These are phyloP conservation scores for Aspergillus sp. DNA, from an alignment of 2,329 filamentous ascomycete species.

Conservation along the genomic window DNA sequence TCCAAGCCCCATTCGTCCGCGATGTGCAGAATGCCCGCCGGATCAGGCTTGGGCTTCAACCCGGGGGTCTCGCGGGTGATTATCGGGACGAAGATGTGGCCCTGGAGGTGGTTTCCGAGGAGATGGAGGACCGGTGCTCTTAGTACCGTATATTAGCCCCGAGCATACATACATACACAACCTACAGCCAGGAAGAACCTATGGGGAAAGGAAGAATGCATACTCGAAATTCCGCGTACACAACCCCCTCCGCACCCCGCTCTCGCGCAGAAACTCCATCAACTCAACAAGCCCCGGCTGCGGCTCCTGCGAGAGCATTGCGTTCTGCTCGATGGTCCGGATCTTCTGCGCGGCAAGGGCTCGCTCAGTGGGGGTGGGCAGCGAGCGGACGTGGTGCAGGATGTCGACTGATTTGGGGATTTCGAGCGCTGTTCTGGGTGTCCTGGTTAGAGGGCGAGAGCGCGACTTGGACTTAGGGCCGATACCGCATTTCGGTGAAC, in stretches of 20 bases:
- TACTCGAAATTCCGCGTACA: conserved; percentile 90
- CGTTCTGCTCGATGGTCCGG: conserved; percentile 66
- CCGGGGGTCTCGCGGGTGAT: conserved; percentile 70
- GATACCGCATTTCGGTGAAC: conserved; percentile 74
- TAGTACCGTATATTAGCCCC: neutral
- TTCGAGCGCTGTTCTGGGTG: conserved; percentile 46
- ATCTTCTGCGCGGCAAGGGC: conserved; percentile 62
- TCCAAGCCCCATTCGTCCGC: conserved; percentile 62
- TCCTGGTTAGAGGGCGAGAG: neutral
- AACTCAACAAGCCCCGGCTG: conserved; percentile 70
- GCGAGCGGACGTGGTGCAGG: conserved; percentile 71
- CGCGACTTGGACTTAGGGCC: too few species aligned
- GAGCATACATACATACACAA: too few species aligned
- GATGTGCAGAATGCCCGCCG: conserved; percentile 80
- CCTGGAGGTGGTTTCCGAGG: conserved; percentile 61
- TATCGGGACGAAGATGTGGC: conserved; percentile 63
- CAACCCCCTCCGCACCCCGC: conserved; percentile 64
- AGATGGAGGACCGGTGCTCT: conserved; percentile 36
- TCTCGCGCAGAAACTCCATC: conserved; percentile 70
- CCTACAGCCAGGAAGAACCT: neutral
- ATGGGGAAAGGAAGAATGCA: conserved; percentile 11
- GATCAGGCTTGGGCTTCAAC: conserved; percentile 66
- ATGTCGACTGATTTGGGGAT: conserved; percentile 73
- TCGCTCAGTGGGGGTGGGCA: conserved; percentile 53
- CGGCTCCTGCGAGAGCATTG: conserved; percentile 70